Base-by-base conservation (phyloP, 805 yeast species). In the Cyberlindnera misumaiensis region DNA sequence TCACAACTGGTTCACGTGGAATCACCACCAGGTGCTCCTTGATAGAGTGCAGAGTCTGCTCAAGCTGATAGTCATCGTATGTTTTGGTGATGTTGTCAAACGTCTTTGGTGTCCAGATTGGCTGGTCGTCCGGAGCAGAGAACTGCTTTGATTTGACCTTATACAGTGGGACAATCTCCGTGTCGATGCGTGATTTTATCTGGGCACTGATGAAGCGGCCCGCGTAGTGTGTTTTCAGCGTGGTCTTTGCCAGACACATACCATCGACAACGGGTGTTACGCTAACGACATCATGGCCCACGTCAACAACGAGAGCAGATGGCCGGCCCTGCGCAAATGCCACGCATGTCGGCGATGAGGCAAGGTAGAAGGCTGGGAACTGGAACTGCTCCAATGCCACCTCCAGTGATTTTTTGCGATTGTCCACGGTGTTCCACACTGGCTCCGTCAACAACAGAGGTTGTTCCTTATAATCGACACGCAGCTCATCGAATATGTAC, bases 281-380 rank as follows among this genome's bases (percentile, higher is more conserved):
- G 44, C 86, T 77, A 14, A 74, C 67, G 3, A 80, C 64, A 55
- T 83, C 89, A 54, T 84, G 93, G 5, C 96, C 96, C 29, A 85
- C 62, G 58, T 87, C 95, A 29, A 87, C 90, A 29, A 87, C 87
- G 25, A 87, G 65, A 56, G 95, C 87, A 43, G 81, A 82, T 32
- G 95, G 88, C 56, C 94, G 72, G 4, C 95, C 96, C 46, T 83
- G 82, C 10, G 90, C 88, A 62, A 89, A 89, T 2, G 95, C 78
- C 2, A 83, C 79, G 63, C 95, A 83, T 0, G 94, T 81, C n/a
- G 96, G 90, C 8, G 81, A 71, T 41, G 87, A 81, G 11, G 85
- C 88, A 17, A 85, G 58, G 55, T 81, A 89, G 41, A 85, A 75
- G 0, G 94, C 97, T 28, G 93, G 89, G 48, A 80, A 82, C 28